Conservation (phyloP, 495 filamentous ascomycete genomes). For the Hyaloscypha finlandica region DNA sequence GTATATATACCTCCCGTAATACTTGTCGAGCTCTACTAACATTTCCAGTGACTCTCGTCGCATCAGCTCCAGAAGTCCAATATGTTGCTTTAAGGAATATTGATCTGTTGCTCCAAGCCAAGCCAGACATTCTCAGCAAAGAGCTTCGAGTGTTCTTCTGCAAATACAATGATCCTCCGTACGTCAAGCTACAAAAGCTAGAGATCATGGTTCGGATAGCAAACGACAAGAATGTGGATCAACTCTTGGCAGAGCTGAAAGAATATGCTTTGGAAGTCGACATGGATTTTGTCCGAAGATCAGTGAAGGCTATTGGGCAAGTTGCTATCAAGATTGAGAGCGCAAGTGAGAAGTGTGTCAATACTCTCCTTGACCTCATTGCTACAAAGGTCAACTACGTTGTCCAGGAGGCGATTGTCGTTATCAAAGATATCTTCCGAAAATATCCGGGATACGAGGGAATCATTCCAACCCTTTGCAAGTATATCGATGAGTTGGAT, state of each 20-base stretch:
- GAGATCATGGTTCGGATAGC: conserved; percentile 99
- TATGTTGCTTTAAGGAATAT: conserved; percentile 97
- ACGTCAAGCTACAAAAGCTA: conserved; percentile 95
- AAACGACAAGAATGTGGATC: conserved; percentile 95
- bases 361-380: conserved; percentile 89
- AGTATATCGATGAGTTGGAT: conserved; percentile 95
- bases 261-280: conserved; percentile 98
- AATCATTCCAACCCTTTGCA: conserved; percentile 93
- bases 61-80: conserved; percentile 94
- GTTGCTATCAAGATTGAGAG: conserved; percentile 97
- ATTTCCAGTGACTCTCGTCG: conserved; percentile 82
- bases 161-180: conserved; percentile 99
- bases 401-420: conserved; percentile 95
- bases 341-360: conserved; percentile 92
- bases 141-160: conserved; percentile 99
- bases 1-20: conserved; percentile 46
- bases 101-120: conserved; percentile 90
- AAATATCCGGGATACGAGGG: conserved; percentile 98
- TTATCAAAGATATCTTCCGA: conserved; percentile 97
- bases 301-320: conserved; percentile 94
- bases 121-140: conserved; percentile 94
- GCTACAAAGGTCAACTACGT: conserved; percentile 99
- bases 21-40: conserved; percentile 27
- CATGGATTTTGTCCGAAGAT: conserved; percentile 96
- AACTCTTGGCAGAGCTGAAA: conserved; percentile 89